Conservation (phyloP, 2,329 filamentous ascomycete genomes). For the Diplodia corticola region DNA sequence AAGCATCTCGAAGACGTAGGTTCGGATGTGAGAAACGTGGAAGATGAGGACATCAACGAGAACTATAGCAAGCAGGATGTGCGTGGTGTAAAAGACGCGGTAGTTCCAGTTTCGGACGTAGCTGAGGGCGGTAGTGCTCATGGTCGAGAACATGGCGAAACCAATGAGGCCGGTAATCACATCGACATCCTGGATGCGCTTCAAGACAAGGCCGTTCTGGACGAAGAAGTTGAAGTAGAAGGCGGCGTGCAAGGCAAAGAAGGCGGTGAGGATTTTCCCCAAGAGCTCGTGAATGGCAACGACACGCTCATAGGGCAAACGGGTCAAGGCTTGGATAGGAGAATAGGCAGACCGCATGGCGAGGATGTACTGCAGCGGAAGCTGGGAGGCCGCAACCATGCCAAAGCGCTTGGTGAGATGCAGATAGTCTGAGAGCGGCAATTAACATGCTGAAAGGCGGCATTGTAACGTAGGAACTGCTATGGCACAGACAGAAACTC, state of each 20-base stretch:
- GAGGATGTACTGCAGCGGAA: conserved; percentile 60
- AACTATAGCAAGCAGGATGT: conserved; percentile 50
- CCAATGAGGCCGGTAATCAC: conserved; percentile 58
- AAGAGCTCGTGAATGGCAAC: conserved; percentile 58
- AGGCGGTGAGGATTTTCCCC: conserved; percentile 53
- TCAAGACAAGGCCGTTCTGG: conserved; percentile 50
- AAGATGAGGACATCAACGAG: conserved; percentile 54
- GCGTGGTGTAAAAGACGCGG: conserved; percentile 57
- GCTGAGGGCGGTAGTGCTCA: conserved; percentile 53
- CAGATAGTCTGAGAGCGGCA: conserved; percentile 56
- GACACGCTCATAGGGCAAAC: conserved; percentile 52
- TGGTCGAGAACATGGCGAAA: conserved; percentile 45
- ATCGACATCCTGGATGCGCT: conserved; percentile 58
- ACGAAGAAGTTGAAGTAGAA: conserved; percentile 62
- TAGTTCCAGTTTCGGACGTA: conserved; percentile 50
- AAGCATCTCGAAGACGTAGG: conserved; percentile 55
- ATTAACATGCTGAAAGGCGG: neutral
- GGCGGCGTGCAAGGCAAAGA: conserved; percentile 54
- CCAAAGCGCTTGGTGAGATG: conserved; percentile 64
- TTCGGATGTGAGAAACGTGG: conserved; percentile 57
- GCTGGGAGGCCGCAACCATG: conserved; percentile 59
- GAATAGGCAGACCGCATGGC: conserved; percentile 53
- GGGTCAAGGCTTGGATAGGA: conserved; percentile 54
- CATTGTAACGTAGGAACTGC: neutral
- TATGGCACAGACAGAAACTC: conserved; percentile 29